Evolutionary conservation across 345 rosid species (phyloP), one percentile per base, ranked within the genome.

Genomic region (Jatropha curcas): DNA sequence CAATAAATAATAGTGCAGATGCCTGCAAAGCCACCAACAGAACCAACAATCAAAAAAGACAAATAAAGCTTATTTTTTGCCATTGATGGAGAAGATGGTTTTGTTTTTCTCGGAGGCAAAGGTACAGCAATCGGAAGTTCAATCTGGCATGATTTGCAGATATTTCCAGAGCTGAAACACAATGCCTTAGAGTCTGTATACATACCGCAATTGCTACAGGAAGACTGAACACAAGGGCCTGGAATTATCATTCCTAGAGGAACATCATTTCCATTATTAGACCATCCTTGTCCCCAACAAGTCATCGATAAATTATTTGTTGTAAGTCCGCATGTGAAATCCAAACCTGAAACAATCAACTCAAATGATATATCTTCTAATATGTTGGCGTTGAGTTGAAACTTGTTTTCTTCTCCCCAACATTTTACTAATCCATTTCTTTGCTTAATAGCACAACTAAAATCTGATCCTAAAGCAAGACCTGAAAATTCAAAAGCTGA

Each of bases 261-360:
- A 56, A 84, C 63, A 58, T 70, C 64, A 46, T 28, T 60, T 9
- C 65, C 48, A 4, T 12, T 65, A 69, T 62, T 55, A 67, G 81
- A 62, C 89, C 84, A 84, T 14, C 90, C 88, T 0, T 65, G 72
- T 22, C 91, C 89, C 88, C 86, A 86, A 58, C 94, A 89, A 63
- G 79, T 46, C 27, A 86, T 25, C 4, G 88, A 81, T 24, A 89
- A 75, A 68, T 84, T 84, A 60, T 55, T 55, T 0, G 89, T 82
- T n/a, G 81, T 74, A 63, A 89, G 70, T 48, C 89, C 94, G 14
- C 91, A 89, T 20, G 77, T 51, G 39, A 84, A 81, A 78, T 83
- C 77, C 59, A 76, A 64, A 61, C 94, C 87, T 3, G 88, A 75
- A 39, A 77, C 81, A 55, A 87, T 83, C 19, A 78, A 77, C 78